phyloP scores from a whole-genome alignment of 345 rosid species.

The Eutrema japonicum region DNA sequence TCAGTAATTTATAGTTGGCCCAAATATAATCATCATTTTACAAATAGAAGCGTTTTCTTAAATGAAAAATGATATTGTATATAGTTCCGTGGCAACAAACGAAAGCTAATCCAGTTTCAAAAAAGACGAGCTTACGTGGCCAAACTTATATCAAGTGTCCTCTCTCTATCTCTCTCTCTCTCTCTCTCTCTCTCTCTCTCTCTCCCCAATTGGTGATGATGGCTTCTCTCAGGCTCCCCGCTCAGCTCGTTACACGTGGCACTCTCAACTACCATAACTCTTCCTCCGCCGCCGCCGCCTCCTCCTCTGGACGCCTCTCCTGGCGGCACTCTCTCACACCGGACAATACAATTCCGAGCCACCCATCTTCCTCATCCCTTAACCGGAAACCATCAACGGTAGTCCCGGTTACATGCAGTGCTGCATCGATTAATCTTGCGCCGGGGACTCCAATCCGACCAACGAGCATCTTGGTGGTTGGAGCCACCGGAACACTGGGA shows the following conservation, averaged over 20 bases:
- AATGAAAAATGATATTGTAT: too few relatives aligned
- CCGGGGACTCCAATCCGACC: conserved; percentile 86
- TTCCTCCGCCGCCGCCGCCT: conserved; percentile 9
- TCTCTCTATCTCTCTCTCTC: conserved; percentile 30
- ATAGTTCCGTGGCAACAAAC: conserved; percentile 11
- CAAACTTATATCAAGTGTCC: conserved; percentile 41
- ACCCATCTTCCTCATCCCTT: conserved; percentile 31
- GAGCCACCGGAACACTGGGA: conserved; percentile 89
- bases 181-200: background rate
- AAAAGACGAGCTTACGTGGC: conserved; percentile 49
- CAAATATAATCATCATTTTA: too few relatives aligned
- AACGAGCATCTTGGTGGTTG: conserved; percentile 84
- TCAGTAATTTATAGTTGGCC: too few relatives aligned
- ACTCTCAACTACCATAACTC: conserved; percentile 37
- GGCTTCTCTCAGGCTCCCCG: conserved; percentile 63
- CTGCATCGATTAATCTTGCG: conserved; percentile 60
- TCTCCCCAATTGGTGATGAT: background rate
- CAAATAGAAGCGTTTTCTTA: too few relatives aligned
- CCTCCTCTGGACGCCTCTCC: conserved; percentile 40
- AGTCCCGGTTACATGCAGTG: conserved; percentile 48
- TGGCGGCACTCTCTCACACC: conserved; percentile 54
- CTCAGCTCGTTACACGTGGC: conserved; percentile 56
- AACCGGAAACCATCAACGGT: conserved; percentile 36
- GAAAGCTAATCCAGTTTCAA: conserved; percentile 32
- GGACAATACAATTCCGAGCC: conserved; percentile 24